Conservation (phyloP, 257 asterid genomes). For the Solanum arcanum region DNA sequence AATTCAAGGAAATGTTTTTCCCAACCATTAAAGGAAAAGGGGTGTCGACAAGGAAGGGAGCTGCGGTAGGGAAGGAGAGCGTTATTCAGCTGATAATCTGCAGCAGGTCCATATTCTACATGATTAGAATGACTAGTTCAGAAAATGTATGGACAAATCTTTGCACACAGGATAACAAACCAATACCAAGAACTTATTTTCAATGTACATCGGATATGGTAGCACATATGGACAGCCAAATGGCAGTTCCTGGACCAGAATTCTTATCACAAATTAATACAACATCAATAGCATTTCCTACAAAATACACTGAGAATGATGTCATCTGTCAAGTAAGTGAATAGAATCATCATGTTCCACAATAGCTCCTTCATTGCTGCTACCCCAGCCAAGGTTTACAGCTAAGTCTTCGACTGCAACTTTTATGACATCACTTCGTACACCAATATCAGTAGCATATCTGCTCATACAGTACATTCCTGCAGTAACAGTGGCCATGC, state of each 20-base stretch:
- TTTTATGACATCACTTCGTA: slow-evolving; percentile 62
- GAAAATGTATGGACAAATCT: not conserved
- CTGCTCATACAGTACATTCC: slow-evolving; percentile 92
- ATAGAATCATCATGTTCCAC: slow-evolving; percentile 11
- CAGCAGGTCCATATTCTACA: not conserved
- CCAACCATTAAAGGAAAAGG: not conserved
- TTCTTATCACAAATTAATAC: not conserved
- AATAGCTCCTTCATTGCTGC: slow-evolving; percentile 15
- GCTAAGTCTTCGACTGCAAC: slow-evolving; percentile 80
- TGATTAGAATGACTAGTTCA: not conserved
- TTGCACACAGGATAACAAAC: not conserved
- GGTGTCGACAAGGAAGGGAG: not conserved
- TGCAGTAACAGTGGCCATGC: slow-evolving; percentile 71
- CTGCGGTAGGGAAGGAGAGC: not conserved
- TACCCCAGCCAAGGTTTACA: slow-evolving; percentile 53
- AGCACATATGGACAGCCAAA: not conserved
- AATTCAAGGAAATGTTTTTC: not conserved
- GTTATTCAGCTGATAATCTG: not conserved
- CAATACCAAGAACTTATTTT: not conserved
- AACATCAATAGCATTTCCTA: not conserved
- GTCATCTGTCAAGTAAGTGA: slow-evolving; percentile 20
- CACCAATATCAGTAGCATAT: slow-evolving; percentile 88
- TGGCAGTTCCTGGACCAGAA: not conserved
- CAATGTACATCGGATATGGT: not conserved
- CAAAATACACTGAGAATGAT: not conserved